Base-by-base conservation (phyloP, 768 basidiomycete genomes). In the Agrocybe chaxingu region DNA sequence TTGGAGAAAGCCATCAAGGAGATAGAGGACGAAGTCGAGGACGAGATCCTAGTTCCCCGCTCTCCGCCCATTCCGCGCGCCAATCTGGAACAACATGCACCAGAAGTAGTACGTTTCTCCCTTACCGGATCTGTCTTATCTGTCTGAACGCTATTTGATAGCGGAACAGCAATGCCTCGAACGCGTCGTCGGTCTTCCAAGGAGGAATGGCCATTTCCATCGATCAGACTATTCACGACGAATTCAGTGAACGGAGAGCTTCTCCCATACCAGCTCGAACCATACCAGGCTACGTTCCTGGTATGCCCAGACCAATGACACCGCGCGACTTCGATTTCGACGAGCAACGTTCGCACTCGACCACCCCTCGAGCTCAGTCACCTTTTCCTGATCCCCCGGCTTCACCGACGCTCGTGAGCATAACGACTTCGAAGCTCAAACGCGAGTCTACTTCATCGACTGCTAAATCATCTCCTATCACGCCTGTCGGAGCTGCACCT, bases 261-360 rank as follows among this genome's bases (percentile, higher is more conserved):
- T 85, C 84, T 2, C 85, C 86, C 38, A 71, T 83, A 18, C 84
- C 84, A 24, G 72, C 81, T 41, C 79, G 80, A 39, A 80, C 73
- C 3, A 62, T 89, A 16, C 90, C 91, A 48, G 91, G 91, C 10
- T 93, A 93, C 66, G 83, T 91, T 50, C 91, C 91, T 18, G 91
- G 91, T 8, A 93, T 93, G 91, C 87, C 88, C 16, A 75, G 91
- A 37, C 91, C 91, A 12, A 91, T 92, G 87, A 92, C 91, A 5
- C 91, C 91, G n/a, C 84, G 82, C 49, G 87, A 89, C 55, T 70
- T 78, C 31, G 91, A 91, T 42, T 62, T 76, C 29, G 89, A 92
- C 48, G 87, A 90, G 52, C 79, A 81, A 58, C 70, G 78, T 39
- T 82, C 82, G 7, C 85, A 81, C 51, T 87, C 85, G 0, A 83